Base-by-base conservation (phyloP, 2,329 filamentous ascomycete species). In the Botryosphaeria dothidea region DNA sequence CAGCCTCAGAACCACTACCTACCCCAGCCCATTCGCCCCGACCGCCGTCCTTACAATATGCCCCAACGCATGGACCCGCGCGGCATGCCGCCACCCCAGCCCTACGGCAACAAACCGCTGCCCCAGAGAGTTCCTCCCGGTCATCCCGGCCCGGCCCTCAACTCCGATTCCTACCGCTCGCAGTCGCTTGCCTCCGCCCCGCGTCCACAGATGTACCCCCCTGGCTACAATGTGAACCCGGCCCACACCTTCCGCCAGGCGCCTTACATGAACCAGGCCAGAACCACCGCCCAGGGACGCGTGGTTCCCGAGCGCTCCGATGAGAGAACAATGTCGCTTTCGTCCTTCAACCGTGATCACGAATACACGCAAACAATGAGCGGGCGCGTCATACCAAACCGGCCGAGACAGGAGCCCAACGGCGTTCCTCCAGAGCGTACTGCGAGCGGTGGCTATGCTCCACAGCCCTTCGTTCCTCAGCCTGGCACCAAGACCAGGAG, bases 281-380 rank as follows among this genome's bases (percentile, higher is more conserved):
- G 90, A 67, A 96, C 92, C 56, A 99, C 95, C 2, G 92, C 93
- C 8, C 93, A 97, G 76, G 95, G 95, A 34, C 87, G 95, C 67
- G 84, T 95, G 38, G 93, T 99, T 8, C 95, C 95, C 1, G 93
- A 97, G 74, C 88, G 94, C 62, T 91, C 93, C 67, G 92, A 96
- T 72, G 94, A 98, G 77, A 88, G 95, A 65, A 89, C 95, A 68
- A 98, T 98, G 95, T 97, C 94, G 51, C 90, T 99, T 90, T 95
- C 90, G 4, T 92, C 91, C 9, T 91, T 92, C 70, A 85, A 89
- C 3, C 84, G 90, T 62, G 92, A 96, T 70, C 85, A 86, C 67
- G 90, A 93, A 49, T 90, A 95, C 76, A 79, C 82, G 13, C 94
- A 97, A 78, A 97, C 93, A 5, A 96, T 94, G 87, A 96, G 92